phyloP scores from a whole-genome alignment of 495 filamentous ascomycete genomes.

The Trichoderma erinaceum region DNA sequence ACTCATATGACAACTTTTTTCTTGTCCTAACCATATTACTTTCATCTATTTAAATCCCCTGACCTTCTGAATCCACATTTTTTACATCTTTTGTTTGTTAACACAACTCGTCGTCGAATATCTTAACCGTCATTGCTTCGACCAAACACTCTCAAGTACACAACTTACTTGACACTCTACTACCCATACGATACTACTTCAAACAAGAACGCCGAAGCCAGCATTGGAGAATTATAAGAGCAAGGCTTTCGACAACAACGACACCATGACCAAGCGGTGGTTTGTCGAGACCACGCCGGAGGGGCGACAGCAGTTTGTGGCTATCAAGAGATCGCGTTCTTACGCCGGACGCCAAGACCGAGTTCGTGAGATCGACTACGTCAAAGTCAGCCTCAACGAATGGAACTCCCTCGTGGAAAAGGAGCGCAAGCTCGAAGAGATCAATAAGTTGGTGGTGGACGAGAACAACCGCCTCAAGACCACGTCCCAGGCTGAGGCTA shows the following conservation, averaged over 20 bases:
- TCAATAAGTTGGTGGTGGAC: constrained; percentile 20
- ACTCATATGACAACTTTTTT: background rate
- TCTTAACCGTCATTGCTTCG: too few species aligned
- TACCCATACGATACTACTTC: background rate
- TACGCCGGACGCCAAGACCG: constrained; percentile 12
- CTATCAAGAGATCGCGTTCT: constrained; percentile 16
- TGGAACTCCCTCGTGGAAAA: constrained; percentile 19
- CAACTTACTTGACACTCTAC: background rate
- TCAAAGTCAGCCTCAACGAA: constrained; percentile 22
- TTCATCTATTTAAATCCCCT: background rate
- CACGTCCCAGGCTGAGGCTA: constrained; percentile 11
- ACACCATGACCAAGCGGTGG: constrained; percentile 12
- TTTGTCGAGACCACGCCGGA: constrained; percentile 15
- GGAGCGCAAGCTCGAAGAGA: constrained; percentile 17
- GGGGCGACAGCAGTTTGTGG: constrained; percentile 17
- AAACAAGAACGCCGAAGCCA: background rate
- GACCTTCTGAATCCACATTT: background rate
- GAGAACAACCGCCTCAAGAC: constrained; percentile 19
- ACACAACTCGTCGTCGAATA: background rate
- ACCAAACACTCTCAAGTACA: too few species aligned
- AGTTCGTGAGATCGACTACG: constrained; percentile 25
- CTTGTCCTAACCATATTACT: background rate
- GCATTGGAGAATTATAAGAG: background rate
- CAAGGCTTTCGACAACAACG: background rate
- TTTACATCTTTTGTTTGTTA: background rate